Evolutionary conservation across 202 grass and related monocot genomes (phyloP), one percentile per base, ranked within the genome.

Genomic region (Schoenoplectus tabernaemontani): DNA sequence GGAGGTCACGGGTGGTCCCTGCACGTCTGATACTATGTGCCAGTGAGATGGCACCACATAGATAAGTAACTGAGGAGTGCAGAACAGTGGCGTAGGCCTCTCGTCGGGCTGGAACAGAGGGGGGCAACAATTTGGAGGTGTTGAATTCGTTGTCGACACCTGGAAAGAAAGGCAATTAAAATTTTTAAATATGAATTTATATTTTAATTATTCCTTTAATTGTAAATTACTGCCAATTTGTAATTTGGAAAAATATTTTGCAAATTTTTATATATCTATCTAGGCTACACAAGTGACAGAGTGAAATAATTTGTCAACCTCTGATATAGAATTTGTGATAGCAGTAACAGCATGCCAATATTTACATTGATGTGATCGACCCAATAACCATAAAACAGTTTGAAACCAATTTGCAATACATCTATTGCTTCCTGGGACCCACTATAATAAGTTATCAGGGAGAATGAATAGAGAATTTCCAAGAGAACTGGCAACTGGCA

Each of bases 11-110:
- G 34, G 86, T 88, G 6, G 88, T 66, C 41, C 78, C 93, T 6
- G 88, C 15, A 4, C 85, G 86, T 0, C 88, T 83, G 78, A 97
- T 87, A 83, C 93, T 93, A 59, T 93, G 88, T 58, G 93, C 93
- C 26, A 97, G 83, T n/a, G 78, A 75, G 83, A 97, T 91, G 58
- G 91, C 93, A 81, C 93, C 93, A 65, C 93, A 97, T 9, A 97
- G 66, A 84, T 97, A 97, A 22, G 65, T 83, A 72, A 93, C 93
- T 3, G 93, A 93, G 39, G 93, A 97, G 85, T 97, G 93, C 9
- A 97, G 88, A 26, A 97, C 91, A 66, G 93, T 97, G n/a, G 93
- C 93, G 44, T 93, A 97, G 16, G 93, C 93, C 85, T 91, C 93
- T 7, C 88, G 88, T 2, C 69, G 87, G 3, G 37, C 2, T 32